A percentile compares a stretch with the other conserved stretches of the same genome.
Evolutionary conservation across 208 protist genomes (phyloP).

Genomic region (Trypanosoma melophagium): DNA sequence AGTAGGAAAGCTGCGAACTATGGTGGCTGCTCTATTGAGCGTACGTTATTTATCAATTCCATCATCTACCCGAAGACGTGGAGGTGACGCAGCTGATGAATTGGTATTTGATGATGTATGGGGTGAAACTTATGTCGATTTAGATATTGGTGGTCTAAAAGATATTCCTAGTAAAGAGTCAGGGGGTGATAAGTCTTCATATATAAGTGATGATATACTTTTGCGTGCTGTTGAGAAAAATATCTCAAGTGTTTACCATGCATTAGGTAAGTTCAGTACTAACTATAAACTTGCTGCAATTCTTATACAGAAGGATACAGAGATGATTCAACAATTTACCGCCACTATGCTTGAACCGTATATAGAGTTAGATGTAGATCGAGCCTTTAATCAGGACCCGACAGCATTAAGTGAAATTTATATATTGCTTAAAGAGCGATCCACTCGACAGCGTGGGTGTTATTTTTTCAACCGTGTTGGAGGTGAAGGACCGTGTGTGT

Average conservation of each 20-base stretch:
- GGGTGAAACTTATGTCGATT: slow-evolving; percentile 58
- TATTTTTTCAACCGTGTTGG: slow-evolving; percentile 84
- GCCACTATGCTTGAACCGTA: slow-evolving; percentile 75
- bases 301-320: slow-evolving; percentile 76
- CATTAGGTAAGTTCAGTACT: slow-evolving; percentile 66
- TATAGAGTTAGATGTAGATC: slow-evolving; percentile 66
- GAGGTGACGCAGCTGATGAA: slow-evolving; percentile 38
- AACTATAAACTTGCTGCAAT: slow-evolving; percentile 84
- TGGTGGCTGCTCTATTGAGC: slow-evolving; percentile 61
- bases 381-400: slow-evolving; percentile 53
- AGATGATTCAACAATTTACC: slow-evolving; percentile 72
- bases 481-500: slow-evolving; percentile 56
- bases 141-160: slow-evolving; percentile 57
- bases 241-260: slow-evolving; percentile 53
- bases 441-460: slow-evolving; percentile 64
- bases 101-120: slow-evolving; percentile 59
- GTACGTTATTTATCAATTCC: slow-evolving; percentile 84
- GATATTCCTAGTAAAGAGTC: not conserved
- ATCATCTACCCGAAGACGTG: slow-evolving; percentile 31
- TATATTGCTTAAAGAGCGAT: slow-evolving; percentile 52
- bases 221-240: slow-evolving; percentile 65
- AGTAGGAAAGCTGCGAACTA: slow-evolving; percentile 56
- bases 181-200: not conserved
- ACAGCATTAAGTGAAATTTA: slow-evolving; percentile 58
- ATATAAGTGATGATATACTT: slow-evolving; percentile 44